A percentile compares a stretch with the other conserved stretches of the same genome.
Evolutionary conservation across 2,329 filamentous ascomycete species (phyloP).

Genomic region (Colletotrichum viniferum): DNA sequence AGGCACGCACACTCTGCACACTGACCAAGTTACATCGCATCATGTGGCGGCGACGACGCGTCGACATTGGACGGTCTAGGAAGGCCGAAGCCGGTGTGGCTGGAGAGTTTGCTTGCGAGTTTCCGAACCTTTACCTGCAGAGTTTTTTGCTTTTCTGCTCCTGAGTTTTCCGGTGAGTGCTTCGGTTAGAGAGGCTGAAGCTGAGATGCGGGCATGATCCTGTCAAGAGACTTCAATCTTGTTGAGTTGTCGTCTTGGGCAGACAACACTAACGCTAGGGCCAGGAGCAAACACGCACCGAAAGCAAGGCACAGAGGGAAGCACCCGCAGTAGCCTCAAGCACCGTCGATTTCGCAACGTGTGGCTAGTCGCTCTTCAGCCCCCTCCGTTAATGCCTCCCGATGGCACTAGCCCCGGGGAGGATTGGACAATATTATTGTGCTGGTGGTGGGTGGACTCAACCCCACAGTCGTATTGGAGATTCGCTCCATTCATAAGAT

Average conservation of each 20-base stretch:
- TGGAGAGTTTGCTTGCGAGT: not conserved
- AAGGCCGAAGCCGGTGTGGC: constrained; percentile 8
- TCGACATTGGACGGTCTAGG: constrained; percentile 7
- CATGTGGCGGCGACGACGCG: constrained; percentile 10
- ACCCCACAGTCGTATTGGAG: not conserved
- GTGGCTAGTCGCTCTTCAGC: not conserved
- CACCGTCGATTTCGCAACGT: not conserved
- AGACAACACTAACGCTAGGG: not conserved
- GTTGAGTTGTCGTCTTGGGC: not conserved
- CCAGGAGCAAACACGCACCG: not conserved
- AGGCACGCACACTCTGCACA: not conserved
- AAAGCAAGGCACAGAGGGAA: constrained; percentile 17
- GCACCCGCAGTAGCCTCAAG: constrained; percentile 7
- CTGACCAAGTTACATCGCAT: constrained; percentile 10
- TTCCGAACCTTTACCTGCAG: not conserved
- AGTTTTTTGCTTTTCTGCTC: not conserved
- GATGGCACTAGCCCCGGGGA: not conserved
- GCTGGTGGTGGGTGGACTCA: not conserved
- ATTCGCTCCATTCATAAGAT: not conserved
- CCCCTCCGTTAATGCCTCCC: not conserved
- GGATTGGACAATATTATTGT: not conserved
- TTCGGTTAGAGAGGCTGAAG: not conserved
- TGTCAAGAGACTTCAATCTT: not conserved
- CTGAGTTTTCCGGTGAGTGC: not conserved
- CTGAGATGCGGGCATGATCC: constrained; percentile 5